Conservation (phyloP, 352 stramenopile genomes). For the Phytophthora europaea region DNA sequence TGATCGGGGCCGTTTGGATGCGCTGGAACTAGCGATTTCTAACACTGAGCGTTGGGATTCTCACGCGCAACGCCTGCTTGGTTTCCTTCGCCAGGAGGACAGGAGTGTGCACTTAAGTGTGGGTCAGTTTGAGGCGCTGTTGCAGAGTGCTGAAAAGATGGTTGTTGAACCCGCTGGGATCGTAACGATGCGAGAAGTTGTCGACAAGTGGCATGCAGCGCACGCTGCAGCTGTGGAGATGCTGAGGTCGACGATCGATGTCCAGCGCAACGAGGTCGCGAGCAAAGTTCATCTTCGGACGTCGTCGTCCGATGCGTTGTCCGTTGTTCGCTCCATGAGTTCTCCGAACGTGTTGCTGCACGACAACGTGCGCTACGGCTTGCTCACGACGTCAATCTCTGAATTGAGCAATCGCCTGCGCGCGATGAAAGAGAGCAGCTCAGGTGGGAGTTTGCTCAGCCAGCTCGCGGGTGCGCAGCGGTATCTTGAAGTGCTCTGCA, state of each 20-base stretch:
- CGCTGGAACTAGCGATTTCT: conserved; percentile 38
- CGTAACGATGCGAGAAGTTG: conserved; percentile 34
- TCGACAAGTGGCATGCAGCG: conserved; percentile 40
- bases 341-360: conserved; percentile 29
- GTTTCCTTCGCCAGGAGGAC: conserved; percentile 6
- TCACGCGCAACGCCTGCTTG: conserved; percentile 36
- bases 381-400: conserved; percentile 19
- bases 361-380: conserved; percentile 34
- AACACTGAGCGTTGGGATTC: conserved; percentile 35
- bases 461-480: conserved; percentile 26
- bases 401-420: conserved; percentile 21
- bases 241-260: conserved; percentile 28
- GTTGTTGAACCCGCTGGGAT: conserved; percentile 32
- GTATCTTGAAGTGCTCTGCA: conserved; percentile 44
- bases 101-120: conserved; percentile 3
- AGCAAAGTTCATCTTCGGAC: conserved; percentile 3
- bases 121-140: conserved; percentile 31
- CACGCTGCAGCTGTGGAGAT: conserved; percentile 25
- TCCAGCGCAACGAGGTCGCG: conserved; percentile 36
- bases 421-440: conserved; percentile 25
- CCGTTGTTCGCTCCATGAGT: conserved; percentile 28
- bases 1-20: conserved; percentile 37
- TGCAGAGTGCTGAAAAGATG: conserved; percentile 39
- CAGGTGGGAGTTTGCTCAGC: conserved; percentile 18
- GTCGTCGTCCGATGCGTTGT: conserved; percentile 12